Conservation (phyloP, 495 filamentous ascomycete genomes). For the Poronia punctata region DNA sequence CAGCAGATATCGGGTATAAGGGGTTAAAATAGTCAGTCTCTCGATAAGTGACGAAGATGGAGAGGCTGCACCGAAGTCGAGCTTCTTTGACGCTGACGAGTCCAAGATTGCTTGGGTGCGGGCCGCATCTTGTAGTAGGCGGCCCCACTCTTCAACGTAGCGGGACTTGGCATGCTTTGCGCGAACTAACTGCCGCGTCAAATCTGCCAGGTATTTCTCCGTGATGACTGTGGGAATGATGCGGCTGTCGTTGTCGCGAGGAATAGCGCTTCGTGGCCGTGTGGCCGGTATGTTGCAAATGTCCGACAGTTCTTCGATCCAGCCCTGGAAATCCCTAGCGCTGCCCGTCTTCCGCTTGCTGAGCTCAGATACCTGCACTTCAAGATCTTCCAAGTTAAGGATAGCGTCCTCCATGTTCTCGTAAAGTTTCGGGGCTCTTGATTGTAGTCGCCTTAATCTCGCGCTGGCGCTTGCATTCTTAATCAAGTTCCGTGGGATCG, state of each 20-base stretch:
- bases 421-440: conserved; percentile 70
- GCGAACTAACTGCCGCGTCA: conserved; percentile 72
- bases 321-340: conserved; percentile 77
- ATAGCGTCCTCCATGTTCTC: conserved; percentile 85
- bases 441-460: conserved; percentile 65
- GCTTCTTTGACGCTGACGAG: conserved; percentile 68
- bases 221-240: conserved; percentile 77
- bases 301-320: conserved; percentile 87
- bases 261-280: conserved; percentile 40
- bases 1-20: conserved; percentile 75
- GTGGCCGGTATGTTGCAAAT: conserved; percentile 61
- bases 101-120: conserved; percentile 78
- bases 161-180: conserved; percentile 76
- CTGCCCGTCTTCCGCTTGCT: conserved; percentile 74
- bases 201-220: conserved; percentile 82
- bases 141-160: conserved; percentile 81
- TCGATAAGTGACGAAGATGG: conserved; percentile 48
- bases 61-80: conserved; percentile 61
- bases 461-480: conserved; percentile 66
- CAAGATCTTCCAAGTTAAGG: conserved; percentile 70
- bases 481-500: conserved; percentile 75
- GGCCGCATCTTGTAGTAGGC: conserved; percentile 61
- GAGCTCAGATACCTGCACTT: conserved; percentile 70
- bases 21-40: conserved; percentile 60
- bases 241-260: conserved; percentile 29